These are phyloP conservation scores for Incumbomyces lentus DNA, from an alignment of 2,329 filamentous ascomycete species.

Conservation along the genomic window DNA sequence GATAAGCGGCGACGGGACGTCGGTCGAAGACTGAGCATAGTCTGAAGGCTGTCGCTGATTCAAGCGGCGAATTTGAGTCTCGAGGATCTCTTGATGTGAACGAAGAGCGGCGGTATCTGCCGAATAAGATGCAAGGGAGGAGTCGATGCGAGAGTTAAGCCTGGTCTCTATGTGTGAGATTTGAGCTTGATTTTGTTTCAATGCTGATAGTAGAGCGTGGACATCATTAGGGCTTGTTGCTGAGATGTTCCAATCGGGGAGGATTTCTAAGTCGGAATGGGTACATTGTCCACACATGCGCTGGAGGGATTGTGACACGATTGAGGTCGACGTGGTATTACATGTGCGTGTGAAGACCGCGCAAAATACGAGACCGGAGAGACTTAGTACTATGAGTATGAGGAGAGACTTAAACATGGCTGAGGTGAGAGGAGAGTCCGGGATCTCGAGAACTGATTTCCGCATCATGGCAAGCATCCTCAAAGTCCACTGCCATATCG, in stretches of 20 bases:
- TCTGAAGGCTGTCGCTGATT: background rate
- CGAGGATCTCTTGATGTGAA: constrained; percentile 13
- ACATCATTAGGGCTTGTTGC: constrained; percentile 10
- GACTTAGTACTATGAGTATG: constrained; percentile 6
- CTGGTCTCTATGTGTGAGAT: constrained; percentile 14
- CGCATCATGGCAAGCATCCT: constrained; percentile 7
- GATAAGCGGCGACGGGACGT: constrained; percentile 17
- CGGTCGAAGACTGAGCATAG: constrained; percentile 1
- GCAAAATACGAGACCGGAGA: constrained; percentile 12
- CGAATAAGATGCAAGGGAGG: constrained; percentile 8
- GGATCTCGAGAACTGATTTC: constrained; percentile 12
- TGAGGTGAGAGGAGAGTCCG: constrained; percentile 11
- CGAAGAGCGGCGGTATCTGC: constrained; percentile 13
- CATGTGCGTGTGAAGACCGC: constrained; percentile 14
- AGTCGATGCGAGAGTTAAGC: constrained; percentile 13
- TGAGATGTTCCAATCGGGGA: constrained; percentile 11
- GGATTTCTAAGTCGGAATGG: background rate
- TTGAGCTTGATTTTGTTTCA: constrained; percentile 15
- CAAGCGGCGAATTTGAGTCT: constrained; percentile 1
- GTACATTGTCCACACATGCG: constrained; percentile 16
- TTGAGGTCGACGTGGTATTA: constrained; percentile 14
- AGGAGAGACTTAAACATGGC: constrained; percentile 11
- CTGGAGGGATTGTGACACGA: constrained; percentile 12
- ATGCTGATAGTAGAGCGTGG: constrained; percentile 10
- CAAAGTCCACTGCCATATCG: constrained; percentile 9